Evolutionary conservation across 2,329 filamentous ascomycete genomes (phyloP), one percentile per base, ranked within the genome.

Genomic region (Didymosphaeria variabile): DNA sequence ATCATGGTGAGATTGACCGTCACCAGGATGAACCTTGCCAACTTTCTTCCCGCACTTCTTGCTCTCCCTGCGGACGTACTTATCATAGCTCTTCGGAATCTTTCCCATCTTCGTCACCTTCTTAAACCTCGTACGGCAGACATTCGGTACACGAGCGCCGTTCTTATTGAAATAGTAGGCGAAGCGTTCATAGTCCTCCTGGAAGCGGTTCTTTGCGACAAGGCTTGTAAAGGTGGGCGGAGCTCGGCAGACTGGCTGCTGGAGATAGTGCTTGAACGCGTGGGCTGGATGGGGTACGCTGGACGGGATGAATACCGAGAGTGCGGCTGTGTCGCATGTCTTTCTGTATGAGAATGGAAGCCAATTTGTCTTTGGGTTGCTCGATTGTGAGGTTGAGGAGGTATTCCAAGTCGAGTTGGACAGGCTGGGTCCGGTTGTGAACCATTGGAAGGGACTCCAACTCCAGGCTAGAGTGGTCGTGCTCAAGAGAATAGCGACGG

Each of bases 121-220:
- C 38, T 45, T 17, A 3, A 55, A 45, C 12, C 52, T 44, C 38
- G 17, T 26, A 0, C 31, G 29, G 40, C 52, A 55, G 12, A 15
- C 52, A 17, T 34, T 29, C 3, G 38, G 38, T 2, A 53, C 34
- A n/a, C 17, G 19, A 12, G 4, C 1, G 34, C n/a, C 9, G 13
- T 29, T 42, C 34, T 42, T 40, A 34, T 53, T 55, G 38, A 32
- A 55, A 17, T 44, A 44, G n/a, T 32, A 23, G 4, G 52, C 52
- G 52, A 45, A 45, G n/a, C 40, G 52, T 9, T 55, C 52, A 38
- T 55, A 55, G 52, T 55, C 52, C 26, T 34, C 52, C 17, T 55
- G 15, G 40, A 55, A 55, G 52, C 52, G 52, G 52, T 55, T 55
- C 10, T 26, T 44, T 5, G 52, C 38, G 8, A 44, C 26, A 17